Conservation (phyloP, 371 early-diverging fungal species). For the Cokeromyces recurvatus region DNA sequence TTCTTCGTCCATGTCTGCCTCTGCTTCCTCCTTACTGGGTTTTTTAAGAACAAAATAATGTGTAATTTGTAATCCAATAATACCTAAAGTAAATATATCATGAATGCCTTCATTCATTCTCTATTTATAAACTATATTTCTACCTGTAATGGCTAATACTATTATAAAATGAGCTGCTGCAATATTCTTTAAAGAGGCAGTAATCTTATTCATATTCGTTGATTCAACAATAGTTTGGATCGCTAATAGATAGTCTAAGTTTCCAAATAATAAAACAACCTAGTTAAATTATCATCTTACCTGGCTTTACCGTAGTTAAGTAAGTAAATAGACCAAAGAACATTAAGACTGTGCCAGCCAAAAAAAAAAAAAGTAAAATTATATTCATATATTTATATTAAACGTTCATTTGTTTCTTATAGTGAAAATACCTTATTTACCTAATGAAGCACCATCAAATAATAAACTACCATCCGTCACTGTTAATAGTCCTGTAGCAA, state of each 20-base stretch:
- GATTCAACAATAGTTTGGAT: neutral
- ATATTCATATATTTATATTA: too few relatives aligned
- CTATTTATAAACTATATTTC: neutral
- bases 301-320: slow-evolving; percentile 38
- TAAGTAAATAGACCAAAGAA: slow-evolving; percentile 37
- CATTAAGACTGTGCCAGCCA: slow-evolving; percentile 22
- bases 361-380: neutral
- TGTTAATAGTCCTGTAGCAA: slow-evolving; percentile 37
- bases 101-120: neutral
- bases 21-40: neutral
- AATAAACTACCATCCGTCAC: slow-evolving; percentile 37
- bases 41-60: slow-evolving; percentile 36
- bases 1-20: slow-evolving; percentile 1
- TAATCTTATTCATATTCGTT: neutral
- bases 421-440: too few relatives aligned
- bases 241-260: neutral
- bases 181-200: slow-evolving; percentile 27
- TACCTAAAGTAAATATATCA: slow-evolving; percentile 17
- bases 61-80: slow-evolving; percentile 43
- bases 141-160: slow-evolving; percentile 34
- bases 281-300: slow-evolving; percentile 8
- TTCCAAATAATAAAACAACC: neutral
- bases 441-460: slow-evolving; percentile 47
- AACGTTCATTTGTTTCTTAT: neutral
- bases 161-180: slow-evolving; percentile 47